Evolutionary conservation across 257 asterid species (phyloP), one percentile per base, ranked within the genome.

Genomic region (Plantago major): DNA sequence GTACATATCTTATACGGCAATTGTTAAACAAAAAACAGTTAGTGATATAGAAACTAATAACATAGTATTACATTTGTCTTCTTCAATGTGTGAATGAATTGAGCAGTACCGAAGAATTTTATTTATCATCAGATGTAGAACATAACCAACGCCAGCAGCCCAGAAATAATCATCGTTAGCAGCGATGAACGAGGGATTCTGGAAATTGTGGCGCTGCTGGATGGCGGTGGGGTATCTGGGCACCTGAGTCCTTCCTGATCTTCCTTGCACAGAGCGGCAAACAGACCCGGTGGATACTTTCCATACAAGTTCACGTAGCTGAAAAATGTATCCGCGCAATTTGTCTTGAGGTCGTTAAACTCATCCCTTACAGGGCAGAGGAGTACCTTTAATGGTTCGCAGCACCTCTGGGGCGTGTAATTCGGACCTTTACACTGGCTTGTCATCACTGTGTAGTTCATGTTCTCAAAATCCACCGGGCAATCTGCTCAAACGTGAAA

Each of bases 391-490:
- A 88, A 75, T 0, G 95, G 84, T 0, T 58, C 38, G 73, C 98
- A 91, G 33, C 98, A 88, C 11, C 78, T 45, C 8, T 76, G 80
- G 0, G 72, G 63, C 0, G 74, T 26, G 86, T 85, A 91, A 8
- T 88, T 75, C 0, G 98, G 98, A 30, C 98, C 95, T 62, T 88
- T 91, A 84, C 98, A 91, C 47, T 79, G 89, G 77, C 96, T 88
- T 15, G 95, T 88, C 4, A 91, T 77, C 65, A 85, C 74, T 4
- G 96, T 85, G 78, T 85, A 91, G 83, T 91, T 91, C 74, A 82
- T 74, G 48, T 63, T 66, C 76, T 81, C 88, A 54, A 91, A 74
- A 70, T 91, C 80, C 66, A 91, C 71, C 0, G 79, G 58, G 65
- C 98, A 91, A 48, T 58, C 98, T 91, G 80, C 71, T 10, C 58